Conservation (phyloP, 345 rosid genomes). For the Eutrema heterophyllum region DNA sequence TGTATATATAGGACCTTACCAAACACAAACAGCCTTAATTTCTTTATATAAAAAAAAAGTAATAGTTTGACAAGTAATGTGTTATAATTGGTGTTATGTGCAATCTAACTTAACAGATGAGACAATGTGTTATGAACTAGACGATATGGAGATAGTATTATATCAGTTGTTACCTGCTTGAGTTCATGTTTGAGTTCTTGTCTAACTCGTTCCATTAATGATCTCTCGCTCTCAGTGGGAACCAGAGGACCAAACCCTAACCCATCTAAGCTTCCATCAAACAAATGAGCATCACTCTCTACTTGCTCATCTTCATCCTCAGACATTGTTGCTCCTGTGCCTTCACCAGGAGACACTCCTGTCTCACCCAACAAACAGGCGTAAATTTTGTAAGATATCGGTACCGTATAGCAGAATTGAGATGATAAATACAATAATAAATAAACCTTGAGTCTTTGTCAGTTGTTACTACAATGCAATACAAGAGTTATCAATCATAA, state of each 20-base stretch:
- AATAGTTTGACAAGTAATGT: neutral
- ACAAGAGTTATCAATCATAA: neutral
- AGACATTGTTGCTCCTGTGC: slow-evolving; percentile 97
- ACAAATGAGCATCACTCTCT: slow-evolving; percentile 75
- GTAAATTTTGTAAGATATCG: neutral
- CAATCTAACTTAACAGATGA: neutral
- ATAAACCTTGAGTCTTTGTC: neutral
- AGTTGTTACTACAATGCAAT: neutral
- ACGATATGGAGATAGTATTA: neutral
- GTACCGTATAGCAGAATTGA: neutral
- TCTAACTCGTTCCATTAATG: slow-evolving; percentile 95
- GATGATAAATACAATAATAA: neutral
- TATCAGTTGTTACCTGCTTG: slow-evolving; percentile 57
- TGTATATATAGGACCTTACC: neutral
- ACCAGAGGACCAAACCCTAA: slow-evolving; percentile 92
- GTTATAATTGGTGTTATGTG: neutral
- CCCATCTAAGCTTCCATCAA: slow-evolving; percentile 58
- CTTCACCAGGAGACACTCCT: slow-evolving; percentile 99
- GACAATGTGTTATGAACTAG: neutral
- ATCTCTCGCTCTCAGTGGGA: slow-evolving; percentile 92
- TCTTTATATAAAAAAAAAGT: neutral
- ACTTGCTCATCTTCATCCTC: slow-evolving; percentile 98
- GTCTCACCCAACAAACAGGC: slow-evolving; percentile 21
- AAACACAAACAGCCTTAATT: neutral
- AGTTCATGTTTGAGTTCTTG: slow-evolving; percentile 92